Evolutionary conservation across 257 asterid genomes (phyloP).

Genomic region (Jacaranda mimosifolia): DNA sequence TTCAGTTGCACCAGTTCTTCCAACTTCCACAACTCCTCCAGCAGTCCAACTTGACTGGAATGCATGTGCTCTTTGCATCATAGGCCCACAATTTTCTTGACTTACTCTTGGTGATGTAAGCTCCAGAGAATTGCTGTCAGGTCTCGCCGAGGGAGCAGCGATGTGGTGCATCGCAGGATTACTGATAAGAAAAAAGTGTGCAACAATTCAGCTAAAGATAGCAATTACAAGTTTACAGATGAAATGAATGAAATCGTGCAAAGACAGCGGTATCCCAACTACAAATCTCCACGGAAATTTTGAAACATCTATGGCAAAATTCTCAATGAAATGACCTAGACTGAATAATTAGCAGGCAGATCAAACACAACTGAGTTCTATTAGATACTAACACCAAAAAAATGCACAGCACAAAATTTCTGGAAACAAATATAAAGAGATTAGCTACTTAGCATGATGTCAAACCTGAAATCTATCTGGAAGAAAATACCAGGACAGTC

Average conservation of each 20-base stretch:
- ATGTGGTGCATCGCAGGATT: slow-evolving; percentile 55
- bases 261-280: slow-evolving; percentile 21
- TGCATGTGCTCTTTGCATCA: slow-evolving; percentile 54
- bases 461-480: slow-evolving; percentile 72
- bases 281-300: not conserved
- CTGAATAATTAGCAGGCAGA: slow-evolving; percentile 12
- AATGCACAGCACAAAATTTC: slow-evolving; percentile 20
- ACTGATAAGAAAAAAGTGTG: slow-evolving; percentile 50
- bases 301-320: not conserved
- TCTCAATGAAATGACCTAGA: not conserved
- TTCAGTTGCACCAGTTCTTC: slow-evolving; percentile 46
- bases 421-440: slow-evolving; percentile 21
- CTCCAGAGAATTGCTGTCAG: slow-evolving; percentile 59
- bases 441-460: slow-evolving; percentile 17
- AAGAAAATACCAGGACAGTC: slow-evolving; percentile 69
- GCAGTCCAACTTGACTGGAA: slow-evolving; percentile 72
- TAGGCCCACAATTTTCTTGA: slow-evolving; percentile 66
- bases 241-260: not conserved
- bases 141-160: slow-evolving; percentile 50
- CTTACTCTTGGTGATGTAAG: slow-evolving; percentile 77
- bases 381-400: slow-evolving; percentile 21
- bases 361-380: slow-evolving; percentile 18
- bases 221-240: slow-evolving; percentile 20
- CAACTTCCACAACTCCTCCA: slow-evolving; percentile 63
- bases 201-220: slow-evolving; percentile 36